Percentiles rank a stretch among this genome's conserved stretches.
Conservation (phyloP, 805 yeast species). For the Zygoascus ofunaensis region DNA sequence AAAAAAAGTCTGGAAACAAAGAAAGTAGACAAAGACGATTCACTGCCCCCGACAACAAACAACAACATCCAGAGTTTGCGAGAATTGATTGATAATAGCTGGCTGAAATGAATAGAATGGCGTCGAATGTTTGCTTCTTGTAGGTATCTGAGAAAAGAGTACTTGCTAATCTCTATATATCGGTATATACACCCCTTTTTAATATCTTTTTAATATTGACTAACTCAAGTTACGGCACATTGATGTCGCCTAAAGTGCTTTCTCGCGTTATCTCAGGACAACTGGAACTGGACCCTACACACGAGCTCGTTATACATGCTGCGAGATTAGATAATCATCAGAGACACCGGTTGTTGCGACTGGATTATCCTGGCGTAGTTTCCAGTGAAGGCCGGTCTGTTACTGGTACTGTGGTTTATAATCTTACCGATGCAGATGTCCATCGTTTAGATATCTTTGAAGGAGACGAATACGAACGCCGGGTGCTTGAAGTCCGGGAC, state of each 20-base stretch:
- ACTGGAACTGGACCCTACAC: conserved; percentile 4
- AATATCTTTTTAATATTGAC: no score
- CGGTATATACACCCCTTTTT: no score
- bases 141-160: no score
- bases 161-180: no score
- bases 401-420: conserved; percentile 15
- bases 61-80: no score
- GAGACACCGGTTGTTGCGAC: conserved; percentile 15
- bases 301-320: conserved; percentile 7
- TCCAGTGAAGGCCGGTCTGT: conserved; percentile 7
- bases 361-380: conserved; percentile 19
- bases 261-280: conserved; percentile 14
- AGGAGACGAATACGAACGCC: conserved; percentile 20
- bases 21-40: no score
- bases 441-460: conserved; percentile 20
- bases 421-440: conserved; percentile 13
- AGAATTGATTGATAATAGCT: no score
- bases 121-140: no score
- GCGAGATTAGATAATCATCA: conserved; percentile 15
- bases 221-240: conserved; percentile 17
- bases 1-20: no score
- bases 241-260: conserved; percentile 18
- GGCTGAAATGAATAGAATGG: no score
- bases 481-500: conserved; percentile 12
- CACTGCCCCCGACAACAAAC: no score